Percentiles rank a stretch among this genome's conserved stretches.
Evolutionary conservation across 148 eudicot genomes (phyloP).

Genomic region (Camellia sinensis): DNA sequence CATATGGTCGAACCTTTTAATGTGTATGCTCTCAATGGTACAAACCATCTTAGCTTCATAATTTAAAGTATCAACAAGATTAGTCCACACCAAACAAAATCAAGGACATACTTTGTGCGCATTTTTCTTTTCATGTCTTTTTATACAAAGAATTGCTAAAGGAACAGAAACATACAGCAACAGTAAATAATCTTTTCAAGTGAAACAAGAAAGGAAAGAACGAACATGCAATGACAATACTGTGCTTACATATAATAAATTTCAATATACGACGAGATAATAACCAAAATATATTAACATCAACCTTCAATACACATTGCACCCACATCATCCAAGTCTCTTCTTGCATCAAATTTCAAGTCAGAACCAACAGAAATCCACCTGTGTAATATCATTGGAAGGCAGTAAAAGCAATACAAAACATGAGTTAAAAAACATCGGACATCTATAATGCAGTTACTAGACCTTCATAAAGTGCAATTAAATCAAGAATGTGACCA

Average conservation of each 20-base stretch:
- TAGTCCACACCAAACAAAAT: conserved; percentile 3
- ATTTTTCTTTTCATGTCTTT: background rate
- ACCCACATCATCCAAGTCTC: conserved; percentile 94
- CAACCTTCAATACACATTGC: conserved; percentile 71
- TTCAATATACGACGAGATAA: background rate
- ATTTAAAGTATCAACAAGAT: background rate
- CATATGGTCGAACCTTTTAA: background rate
- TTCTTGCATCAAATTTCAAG: conserved; percentile 79
- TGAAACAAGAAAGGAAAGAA: background rate
- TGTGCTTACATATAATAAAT: background rate
- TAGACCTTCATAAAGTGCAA: too few species aligned
- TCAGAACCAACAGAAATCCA: conserved; percentile 96
- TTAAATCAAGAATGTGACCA: too few species aligned
- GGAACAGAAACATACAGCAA: background rate
- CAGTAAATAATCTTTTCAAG: background rate
- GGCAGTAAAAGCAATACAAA: conserved; percentile 20
- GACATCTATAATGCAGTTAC: conserved; percentile 15
- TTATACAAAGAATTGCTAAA: background rate
- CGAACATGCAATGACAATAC: background rate
- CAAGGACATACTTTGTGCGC: background rate
- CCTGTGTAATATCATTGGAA: conserved; percentile 38
- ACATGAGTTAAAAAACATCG: background rate
- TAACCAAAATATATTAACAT: background rate
- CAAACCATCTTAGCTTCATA: background rate
- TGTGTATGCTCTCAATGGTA: background rate